A percentile compares a stretch with the other conserved stretches of the same genome.
These are phyloP conservation scores for Ogataea glucozyma DNA, from an alignment of 805 yeast genomes.

Conservation along the genomic window DNA sequence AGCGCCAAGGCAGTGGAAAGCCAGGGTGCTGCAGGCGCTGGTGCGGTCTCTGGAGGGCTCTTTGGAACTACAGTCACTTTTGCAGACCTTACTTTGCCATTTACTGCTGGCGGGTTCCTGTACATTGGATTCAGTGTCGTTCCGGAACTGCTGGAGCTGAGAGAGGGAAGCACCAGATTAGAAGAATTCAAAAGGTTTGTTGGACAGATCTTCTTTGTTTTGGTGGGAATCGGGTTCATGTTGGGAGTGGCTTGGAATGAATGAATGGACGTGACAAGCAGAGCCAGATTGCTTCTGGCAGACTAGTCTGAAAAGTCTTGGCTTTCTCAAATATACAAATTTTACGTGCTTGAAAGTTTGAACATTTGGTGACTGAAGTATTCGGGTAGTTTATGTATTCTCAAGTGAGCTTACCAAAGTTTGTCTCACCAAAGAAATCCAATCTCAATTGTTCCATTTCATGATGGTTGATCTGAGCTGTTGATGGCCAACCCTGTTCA, in stretches of 20 bases:
- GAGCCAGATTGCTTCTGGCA: not conserved
- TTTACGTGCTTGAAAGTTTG: too few relatives aligned
- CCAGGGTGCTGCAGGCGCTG: not conserved
- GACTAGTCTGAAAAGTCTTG: too few relatives aligned
- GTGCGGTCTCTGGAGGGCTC: constrained; percentile 14
- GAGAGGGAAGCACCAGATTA: constrained; percentile 35
- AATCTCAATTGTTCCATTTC: too few relatives aligned
- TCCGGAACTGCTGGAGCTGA: constrained; percentile 62
- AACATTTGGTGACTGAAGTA: too few relatives aligned
- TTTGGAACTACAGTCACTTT: constrained; percentile 52
- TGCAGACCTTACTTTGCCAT: constrained; percentile 60
- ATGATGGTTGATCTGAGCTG: too few relatives aligned
- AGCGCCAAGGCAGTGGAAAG: constrained; percentile 13
- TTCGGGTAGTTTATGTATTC: too few relatives aligned
- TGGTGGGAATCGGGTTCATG: constrained; percentile 61
- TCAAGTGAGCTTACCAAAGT: too few relatives aligned
- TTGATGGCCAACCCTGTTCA: too few relatives aligned
- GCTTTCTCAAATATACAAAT: too few relatives aligned
- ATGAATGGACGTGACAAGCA: constrained; percentile 18
- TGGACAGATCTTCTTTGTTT: constrained; percentile 49
- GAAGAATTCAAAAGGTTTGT: constrained; percentile 42
- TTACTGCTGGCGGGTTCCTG: constrained; percentile 75
- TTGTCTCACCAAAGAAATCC: too few relatives aligned
- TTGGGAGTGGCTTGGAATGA: constrained; percentile 50
- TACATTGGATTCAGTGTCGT: constrained; percentile 77